These are phyloP conservation scores for Diaporthe sp. DNA, from an alignment of 2,329 filamentous ascomycete species.

Conservation along the genomic window DNA sequence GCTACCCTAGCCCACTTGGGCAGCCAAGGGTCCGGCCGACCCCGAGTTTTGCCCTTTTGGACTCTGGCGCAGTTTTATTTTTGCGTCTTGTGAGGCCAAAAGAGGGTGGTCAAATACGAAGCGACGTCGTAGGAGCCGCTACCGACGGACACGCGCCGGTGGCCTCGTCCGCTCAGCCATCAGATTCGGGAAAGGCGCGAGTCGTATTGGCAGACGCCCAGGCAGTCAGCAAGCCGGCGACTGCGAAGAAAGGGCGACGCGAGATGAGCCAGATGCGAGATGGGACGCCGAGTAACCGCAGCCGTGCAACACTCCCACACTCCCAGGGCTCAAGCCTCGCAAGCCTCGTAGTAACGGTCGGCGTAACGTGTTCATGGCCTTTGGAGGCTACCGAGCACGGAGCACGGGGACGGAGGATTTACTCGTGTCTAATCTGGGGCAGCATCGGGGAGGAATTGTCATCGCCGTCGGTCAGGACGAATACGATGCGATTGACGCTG, in stretches of 20 bases:
- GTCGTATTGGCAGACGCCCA: constrained; percentile 17
- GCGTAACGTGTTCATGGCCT: constrained; percentile 4
- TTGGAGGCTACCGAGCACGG: not conserved
- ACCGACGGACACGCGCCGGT: constrained; percentile 28
- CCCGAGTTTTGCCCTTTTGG: constrained; percentile 30
- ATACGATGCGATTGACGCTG: constrained; percentile 31
- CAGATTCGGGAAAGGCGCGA: constrained; percentile 31
- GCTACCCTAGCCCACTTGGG: constrained; percentile 16
- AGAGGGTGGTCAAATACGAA: constrained; percentile 22
- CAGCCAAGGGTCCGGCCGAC: not conserved
- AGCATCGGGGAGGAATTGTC: constrained; percentile 18
- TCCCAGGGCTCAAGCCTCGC: constrained; percentile 2
- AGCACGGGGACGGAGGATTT: not conserved
- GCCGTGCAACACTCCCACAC: not conserved
- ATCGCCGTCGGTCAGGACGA: constrained; percentile 31
- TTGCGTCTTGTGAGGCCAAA: not conserved
- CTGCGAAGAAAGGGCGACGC: constrained; percentile 19
- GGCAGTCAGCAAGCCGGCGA: constrained; percentile 26
- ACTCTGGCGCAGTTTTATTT: constrained; percentile 18
- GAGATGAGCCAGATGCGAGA: constrained; percentile 33
- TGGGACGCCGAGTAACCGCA: constrained; percentile 26
- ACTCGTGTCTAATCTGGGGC: constrained; percentile 24
- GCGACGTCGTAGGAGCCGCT: constrained; percentile 18
- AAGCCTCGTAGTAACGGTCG: constrained; percentile 28
- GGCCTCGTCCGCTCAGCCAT: not conserved